Evolutionary conservation across 2,329 filamentous ascomycete genomes (phyloP), one percentile per base, ranked within the genome.

Genomic region (Ophiostoma quercus): DNA sequence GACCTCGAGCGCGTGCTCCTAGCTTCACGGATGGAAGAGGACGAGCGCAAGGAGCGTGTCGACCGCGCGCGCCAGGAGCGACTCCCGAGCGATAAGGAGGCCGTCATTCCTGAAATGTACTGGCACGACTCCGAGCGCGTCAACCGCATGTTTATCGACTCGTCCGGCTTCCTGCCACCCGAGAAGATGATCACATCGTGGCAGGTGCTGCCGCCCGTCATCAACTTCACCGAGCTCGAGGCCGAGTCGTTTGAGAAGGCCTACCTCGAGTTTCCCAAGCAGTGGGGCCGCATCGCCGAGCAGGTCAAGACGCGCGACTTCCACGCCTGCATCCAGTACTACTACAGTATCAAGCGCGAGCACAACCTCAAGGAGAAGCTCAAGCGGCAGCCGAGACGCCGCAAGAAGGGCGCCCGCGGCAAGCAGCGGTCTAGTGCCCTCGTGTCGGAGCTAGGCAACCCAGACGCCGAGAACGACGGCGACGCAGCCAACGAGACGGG

Each of bases 291-390:
- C 74, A 88, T 95, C 71, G 90, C 91, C 5, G 87, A 90, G 71
- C 83, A 84, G 32, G 80, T 94, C 6, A 84, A 85, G 0, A 83
- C 85, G 39, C 87, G 91, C 32, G 88, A 91, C 75, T 93, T 92
- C 78, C 89, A 90, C 73, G 87, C 91, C 66, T 92, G 90, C 78
- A 95, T 95, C 74, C 90, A 92, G 76, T 92, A 94, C 78, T 95
- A 95, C 79, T 95, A 95, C 78, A 84, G 91, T 72, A 91, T 90
- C 76, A 95, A 88, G 80, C 90, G 90, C 79, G 84, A 88, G 66
- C 85, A 88, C 60, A 89, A 91, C 72, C 88, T 94, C 72, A 92
- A 94, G 77, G 90, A 92, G 76, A 92, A 91, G 78, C 83, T 90
- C 39, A 89, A 87, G 78, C 87, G 84, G 79, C 87, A 86, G 78